Base-by-base conservation (phyloP, 495 filamentous ascomycete genomes). In the Cenococcum geophilum region DNA sequence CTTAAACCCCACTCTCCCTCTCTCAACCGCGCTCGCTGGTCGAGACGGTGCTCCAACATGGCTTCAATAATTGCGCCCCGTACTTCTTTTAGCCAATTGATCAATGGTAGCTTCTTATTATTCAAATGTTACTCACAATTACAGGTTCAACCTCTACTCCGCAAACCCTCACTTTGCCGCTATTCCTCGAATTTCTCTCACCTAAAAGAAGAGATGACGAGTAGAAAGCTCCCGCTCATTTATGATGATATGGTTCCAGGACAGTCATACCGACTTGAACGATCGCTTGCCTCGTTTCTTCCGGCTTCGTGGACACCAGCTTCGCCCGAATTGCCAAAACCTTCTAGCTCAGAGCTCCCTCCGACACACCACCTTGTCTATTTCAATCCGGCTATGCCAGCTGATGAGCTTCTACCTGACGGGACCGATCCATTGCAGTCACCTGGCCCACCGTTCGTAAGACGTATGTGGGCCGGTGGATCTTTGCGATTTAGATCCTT, bases 401-500 rank as follows among this genome's bases (percentile, higher is more conserved):
- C 51, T 0, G 48, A 63, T 18, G 34, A 57, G 12, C 62, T 76
- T 34, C 68, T 76, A 0, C 63, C 71, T 14, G 75, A 77, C 58
- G 75, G 75, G 61, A 76, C 74, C 1, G 76, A 77, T 60, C 65
- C 73, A n/a, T 58, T 71, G 5, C 75, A 76, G 56, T 67, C 57
- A 14, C 75, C 75, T 47, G 75, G 75, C 21, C 49, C 37, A 12
- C 71, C 71, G 0, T 77, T 74, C 62, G 63, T 68, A 12, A 60
- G 75, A 0, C 70, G 75, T 12, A 72, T 83, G 62, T 79, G 81
- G 61, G 68, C 74, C 16, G 81, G 77, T 37, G 68, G 76, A 43
- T 27, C 50, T 14, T 42, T 73, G 50, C 36, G 60, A 23, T 62
- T 73, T 61, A 59, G 45, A 67, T 6, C 27, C 3, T 32, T 32